phyloP scores from a whole-genome alignment of 345 rosid genomes.

The Citrus sinensis region DVS_A1.0 CM039161.1:16340001-16340500 shows the following conservation, averaged over 20 bases:
- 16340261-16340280: neutral
- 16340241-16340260: neutral
- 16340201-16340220: neutral
- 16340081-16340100: slow-evolving; percentile 67
- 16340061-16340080: slow-evolving; percentile 83
- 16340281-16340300: neutral
- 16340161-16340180: neutral
- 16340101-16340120: slow-evolving; percentile 34
- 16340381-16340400: neutral
- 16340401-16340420: neutral
- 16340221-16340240: neutral
- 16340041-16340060: slow-evolving; percentile 71
- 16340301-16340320: neutral
- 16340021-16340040: neutral
- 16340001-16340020: neutral
- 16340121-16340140: neutral
- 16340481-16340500: neutral
- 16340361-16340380: neutral
- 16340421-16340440: neutral
- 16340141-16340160: neutral
- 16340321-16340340: neutral
- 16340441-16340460: neutral
- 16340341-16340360: neutral
- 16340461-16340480: neutral
- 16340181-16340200: neutral